Evolutionary conservation across 2,329 filamentous ascomycete genomes (phyloP).

Genomic region (Hortaea werneckii): DNA sequence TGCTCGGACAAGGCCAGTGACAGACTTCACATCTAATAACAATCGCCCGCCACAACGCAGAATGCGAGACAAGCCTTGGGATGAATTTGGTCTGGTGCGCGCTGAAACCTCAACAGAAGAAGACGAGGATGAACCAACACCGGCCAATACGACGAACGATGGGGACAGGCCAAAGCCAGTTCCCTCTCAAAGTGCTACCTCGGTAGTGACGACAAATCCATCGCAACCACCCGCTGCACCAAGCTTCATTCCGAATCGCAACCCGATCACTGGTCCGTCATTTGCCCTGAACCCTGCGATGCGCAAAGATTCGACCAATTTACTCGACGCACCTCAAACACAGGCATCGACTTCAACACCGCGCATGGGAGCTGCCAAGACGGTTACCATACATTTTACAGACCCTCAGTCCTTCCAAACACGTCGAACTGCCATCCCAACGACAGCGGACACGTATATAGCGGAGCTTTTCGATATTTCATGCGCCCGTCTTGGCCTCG

Average conservation of each 20-base stretch:
- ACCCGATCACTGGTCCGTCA: conserved; percentile 41
- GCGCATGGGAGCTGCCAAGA: conserved; percentile 32
- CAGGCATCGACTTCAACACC: conserved; percentile 37
- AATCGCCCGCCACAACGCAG: conserved; percentile 55
- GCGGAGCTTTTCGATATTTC: conserved; percentile 71
- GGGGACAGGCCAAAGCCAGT: conserved; percentile 10
- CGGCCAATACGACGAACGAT: neutral
- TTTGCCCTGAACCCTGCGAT: conserved; percentile 32
- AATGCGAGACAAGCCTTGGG: conserved; percentile 65
- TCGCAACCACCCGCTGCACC: conserved; percentile 21
- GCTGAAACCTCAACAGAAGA: conserved; percentile 57
- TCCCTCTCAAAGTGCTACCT: conserved; percentile 24
- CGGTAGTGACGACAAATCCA: conserved; percentile 6
- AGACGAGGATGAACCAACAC: conserved; percentile 42
- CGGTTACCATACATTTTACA: conserved; percentile 60
- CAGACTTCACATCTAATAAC: conserved; percentile 68
- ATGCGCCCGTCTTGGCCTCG: conserved; percentile 66
- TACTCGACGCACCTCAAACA: conserved; percentile 33
- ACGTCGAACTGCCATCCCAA: conserved; percentile 61
- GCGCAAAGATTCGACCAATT: conserved; percentile 35
- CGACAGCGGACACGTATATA: conserved; percentile 73
- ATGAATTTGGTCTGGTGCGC: conserved; percentile 71
- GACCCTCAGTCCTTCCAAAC: conserved; percentile 56
- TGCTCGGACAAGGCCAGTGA: conserved; percentile 62
- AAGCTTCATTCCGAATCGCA: conserved; percentile 33